These are phyloP conservation scores for Phialophora tarda DNA, from an alignment of 2,329 filamentous ascomycete genomes.

Conservation along the genomic window DNA sequence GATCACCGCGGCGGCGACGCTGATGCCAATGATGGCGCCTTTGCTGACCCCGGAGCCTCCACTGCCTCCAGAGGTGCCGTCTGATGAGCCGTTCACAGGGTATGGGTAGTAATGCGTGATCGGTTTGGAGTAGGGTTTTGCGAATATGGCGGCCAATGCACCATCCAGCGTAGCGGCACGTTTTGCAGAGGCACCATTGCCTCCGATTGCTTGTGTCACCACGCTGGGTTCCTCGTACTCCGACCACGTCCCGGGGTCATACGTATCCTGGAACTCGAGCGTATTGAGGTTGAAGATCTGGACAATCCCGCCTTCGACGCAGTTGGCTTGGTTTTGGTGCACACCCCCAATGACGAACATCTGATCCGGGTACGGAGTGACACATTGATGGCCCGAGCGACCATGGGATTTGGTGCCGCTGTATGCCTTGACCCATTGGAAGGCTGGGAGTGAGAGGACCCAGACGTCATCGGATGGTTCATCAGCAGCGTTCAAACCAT, in stretches of 20 bases:
- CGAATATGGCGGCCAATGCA: conserved; percentile 61
- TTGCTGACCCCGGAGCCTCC: conserved; percentile 25
- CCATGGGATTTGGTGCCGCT: conserved; percentile 43
- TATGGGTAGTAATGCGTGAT: conserved; percentile 69
- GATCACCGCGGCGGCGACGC: conserved; percentile 64
- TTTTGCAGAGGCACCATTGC: conserved; percentile 38
- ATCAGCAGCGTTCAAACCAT: conserved; percentile 40
- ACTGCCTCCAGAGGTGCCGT: conserved; percentile 21
- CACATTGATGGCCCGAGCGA: conserved; percentile 44
- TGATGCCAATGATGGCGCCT: conserved; percentile 67
- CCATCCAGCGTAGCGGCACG: conserved; percentile 45
- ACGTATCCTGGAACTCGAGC: conserved; percentile 43
- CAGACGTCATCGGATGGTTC: conserved; percentile 47
- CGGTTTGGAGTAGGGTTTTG: conserved; percentile 59
- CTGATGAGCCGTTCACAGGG: conserved; percentile 38
- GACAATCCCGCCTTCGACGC: conserved; percentile 45
- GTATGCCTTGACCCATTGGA: conserved; percentile 44
- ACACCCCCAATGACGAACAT: conserved; percentile 50
- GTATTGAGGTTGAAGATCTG: conserved; percentile 54
- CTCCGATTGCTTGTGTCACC: conserved; percentile 45
- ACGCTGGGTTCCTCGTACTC: conserved; percentile 44
- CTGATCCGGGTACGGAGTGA: conserved; percentile 56
- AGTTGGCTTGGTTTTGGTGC: conserved; percentile 34
- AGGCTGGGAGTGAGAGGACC: conserved; percentile 46
- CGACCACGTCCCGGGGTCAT: conserved; percentile 42